Percentiles rank a stretch among this genome's conserved stretches.
Evolutionary conservation across 2,329 filamentous ascomycete species (phyloP).

Genomic region (Fusarium goolgardi): DNA sequence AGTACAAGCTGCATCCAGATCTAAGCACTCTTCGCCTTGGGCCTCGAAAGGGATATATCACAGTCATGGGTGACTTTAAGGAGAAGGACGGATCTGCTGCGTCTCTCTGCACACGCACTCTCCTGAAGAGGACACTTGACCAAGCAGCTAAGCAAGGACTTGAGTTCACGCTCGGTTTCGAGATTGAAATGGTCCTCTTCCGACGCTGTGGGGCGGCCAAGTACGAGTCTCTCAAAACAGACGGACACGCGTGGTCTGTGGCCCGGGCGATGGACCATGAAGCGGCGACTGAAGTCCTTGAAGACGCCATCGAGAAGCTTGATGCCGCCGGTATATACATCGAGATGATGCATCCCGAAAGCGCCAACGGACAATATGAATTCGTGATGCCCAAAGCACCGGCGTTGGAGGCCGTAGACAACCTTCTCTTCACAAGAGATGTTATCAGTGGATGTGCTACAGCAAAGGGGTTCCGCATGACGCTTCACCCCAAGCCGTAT

Average conservation of each 20-base stretch:
- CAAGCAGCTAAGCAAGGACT: conserved; percentile 64
- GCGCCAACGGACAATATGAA: conserved; percentile 80
- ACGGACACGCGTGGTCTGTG: conserved; percentile 78
- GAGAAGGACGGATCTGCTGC: conserved; percentile 64
- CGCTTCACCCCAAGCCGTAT: conserved; percentile 79
- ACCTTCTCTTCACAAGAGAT: conserved; percentile 76
- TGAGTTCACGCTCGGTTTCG: conserved; percentile 77
- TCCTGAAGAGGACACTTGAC: conserved; percentile 67
- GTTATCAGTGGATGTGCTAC: conserved; percentile 74
- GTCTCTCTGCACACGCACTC: conserved; percentile 71
- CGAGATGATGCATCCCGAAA: conserved; percentile 81
- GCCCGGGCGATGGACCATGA: conserved; percentile 72
- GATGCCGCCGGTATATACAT: conserved; percentile 71
- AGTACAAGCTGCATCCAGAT: conserved; percentile 75
- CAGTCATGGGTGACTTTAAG: conserved; percentile 74
- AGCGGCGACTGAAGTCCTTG: conserved; percentile 67
- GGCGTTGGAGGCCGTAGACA: conserved; percentile 76
- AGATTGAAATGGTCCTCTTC: conserved; percentile 83
- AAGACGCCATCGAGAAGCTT: conserved; percentile 72
- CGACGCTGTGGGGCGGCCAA: conserved; percentile 54
- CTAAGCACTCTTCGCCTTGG: conserved; percentile 70
- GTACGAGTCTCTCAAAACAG: conserved; percentile 62
- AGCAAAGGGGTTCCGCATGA: conserved; percentile 72
- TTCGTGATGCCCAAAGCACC: conserved; percentile 73
- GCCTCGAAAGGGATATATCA: conserved; percentile 70